Base-by-base conservation (phyloP, 2,329 filamentous ascomycete genomes). In the Dactylonectria estremocensis region DNA sequence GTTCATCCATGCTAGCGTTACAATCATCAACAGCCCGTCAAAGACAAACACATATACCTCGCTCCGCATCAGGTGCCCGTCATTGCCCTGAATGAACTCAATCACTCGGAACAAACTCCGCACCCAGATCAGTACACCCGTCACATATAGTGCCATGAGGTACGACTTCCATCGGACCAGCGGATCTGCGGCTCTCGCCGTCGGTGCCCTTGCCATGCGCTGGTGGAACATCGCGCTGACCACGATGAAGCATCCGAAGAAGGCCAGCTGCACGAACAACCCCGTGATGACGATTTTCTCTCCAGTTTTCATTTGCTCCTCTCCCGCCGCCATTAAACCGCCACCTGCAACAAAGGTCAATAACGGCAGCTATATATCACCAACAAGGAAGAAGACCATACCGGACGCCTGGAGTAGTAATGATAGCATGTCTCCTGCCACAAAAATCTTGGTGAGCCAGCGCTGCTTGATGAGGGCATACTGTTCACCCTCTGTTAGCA, bases 221-320 rank as follows among this genome's bases (percentile, higher is more conserved):
- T 62, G 62, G 67, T 89, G 84, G 72, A 88, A 88, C 0, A 85
- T 67, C 1, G 80, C 71, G 0, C 84, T 81, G 0, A 83, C 80
- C 2, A 83, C 49, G 35, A 89, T 78, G 71, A 91, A 90, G 58
- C 88, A 78, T 5, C 80, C 80, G 58, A 90, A 89, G 65, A 87
- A 83, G n/a, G 87, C 50, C 14, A 90, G 80, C 69, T 91, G 89
- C 0, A 90, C 74, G 7, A 86, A 78, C 1, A 91, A 78, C 8
- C 88, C 88, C 1, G 71, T 83, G 11, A 90, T 77, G 10, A 90
- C 84, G 48, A 90, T 77, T 2, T 83, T 81, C 59, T 86, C 78
- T 24, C 85, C 85, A 1, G 75, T 75, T n/a, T 75, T 69, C 55
- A 59, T 69, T 2, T 69, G 28, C 24, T 75, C 68, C 11, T 55